Evolutionary conservation across 2,329 filamentous ascomycete species (phyloP).

Genomic region (Phyllosticta citriasiana): DNA sequence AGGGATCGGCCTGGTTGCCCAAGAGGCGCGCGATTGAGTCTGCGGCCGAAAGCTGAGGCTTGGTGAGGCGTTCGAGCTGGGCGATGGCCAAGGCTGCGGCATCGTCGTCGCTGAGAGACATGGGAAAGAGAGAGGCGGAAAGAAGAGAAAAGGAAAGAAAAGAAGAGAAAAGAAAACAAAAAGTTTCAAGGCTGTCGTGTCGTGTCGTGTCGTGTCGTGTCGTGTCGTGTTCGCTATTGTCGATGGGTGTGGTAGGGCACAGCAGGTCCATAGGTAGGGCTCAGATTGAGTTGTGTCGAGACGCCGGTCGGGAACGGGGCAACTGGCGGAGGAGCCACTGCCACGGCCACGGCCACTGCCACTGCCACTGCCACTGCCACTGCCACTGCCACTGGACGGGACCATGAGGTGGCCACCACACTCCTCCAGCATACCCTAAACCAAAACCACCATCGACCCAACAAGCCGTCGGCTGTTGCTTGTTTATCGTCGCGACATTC

Average conservation of each 20-base stretch:
- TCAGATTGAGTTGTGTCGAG: constrained; percentile 5
- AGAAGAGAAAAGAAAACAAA: not conserved
- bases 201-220: too few species aligned
- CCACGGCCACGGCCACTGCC: too few species aligned
- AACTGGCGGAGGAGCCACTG: not conserved
- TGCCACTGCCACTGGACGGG: not conserved
- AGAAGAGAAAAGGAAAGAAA: not conserved
- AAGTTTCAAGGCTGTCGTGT: not conserved
- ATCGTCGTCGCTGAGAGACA: constrained; percentile 33
- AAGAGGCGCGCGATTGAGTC: constrained; percentile 28
- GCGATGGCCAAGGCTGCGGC: constrained; percentile 30
- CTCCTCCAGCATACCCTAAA: not conserved
- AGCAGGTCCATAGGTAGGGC: too few species aligned
- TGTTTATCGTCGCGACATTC: not conserved
- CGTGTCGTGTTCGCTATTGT: too few species aligned
- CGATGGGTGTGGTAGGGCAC: too few species aligned
- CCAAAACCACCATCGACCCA: not conserved
- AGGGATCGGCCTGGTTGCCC: constrained; percentile 24
- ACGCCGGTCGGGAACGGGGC: not conserved
- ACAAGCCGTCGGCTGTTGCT: not conserved
- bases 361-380: not conserved
- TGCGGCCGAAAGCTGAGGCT: constrained; percentile 25
- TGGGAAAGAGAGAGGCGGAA: constrained; percentile 12
- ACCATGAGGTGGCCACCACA: not conserved
- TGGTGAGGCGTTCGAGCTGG: constrained; percentile 22